Conservation (phyloP, 805 yeast species). For the Monosporozyma siamensis region DNA sequence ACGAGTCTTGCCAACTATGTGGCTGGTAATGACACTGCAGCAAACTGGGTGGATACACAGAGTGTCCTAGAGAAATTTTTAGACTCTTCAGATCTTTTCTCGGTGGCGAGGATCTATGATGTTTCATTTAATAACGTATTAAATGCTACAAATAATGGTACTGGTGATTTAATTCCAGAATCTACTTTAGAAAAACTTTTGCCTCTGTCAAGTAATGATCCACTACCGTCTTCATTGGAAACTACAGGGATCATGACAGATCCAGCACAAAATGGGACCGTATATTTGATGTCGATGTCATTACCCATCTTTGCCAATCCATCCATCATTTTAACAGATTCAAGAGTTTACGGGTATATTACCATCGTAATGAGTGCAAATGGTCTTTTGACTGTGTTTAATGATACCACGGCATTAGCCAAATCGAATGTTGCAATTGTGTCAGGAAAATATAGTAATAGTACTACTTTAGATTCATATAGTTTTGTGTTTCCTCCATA, state of each 20-base stretch:
- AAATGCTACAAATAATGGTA: conserved; percentile 34
- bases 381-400: conserved; percentile 33
- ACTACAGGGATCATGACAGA: conserved; percentile 51
- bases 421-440: conserved; percentile 28
- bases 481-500: conserved; percentile 37
- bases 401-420: conserved; percentile 36
- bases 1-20: conserved; percentile 49
- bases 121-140: conserved; percentile 42
- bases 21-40: conserved; percentile 60
- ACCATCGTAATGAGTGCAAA: conserved; percentile 48
- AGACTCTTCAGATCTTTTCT: conserved; percentile 52
- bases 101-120: conserved; percentile 61
- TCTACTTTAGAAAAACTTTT: conserved; percentile 33
- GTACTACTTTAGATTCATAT: conserved; percentile 28
- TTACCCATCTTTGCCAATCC: conserved; percentile 65
- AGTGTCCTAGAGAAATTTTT: conserved; percentile 51
- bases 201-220: conserved; percentile 41
- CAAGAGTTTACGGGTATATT: conserved; percentile 60
- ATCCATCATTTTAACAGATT: conserved; percentile 53
- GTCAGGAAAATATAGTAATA: conserved; percentile 21
- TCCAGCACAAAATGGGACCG: conserved; percentile 43
- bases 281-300: conserved; percentile 63
- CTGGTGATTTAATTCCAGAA: conserved; percentile 29
- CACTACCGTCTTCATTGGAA: conserved; percentile 37
- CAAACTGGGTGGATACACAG: conserved; percentile 39